A percentile compares a stretch with the other conserved stretches of the same genome.
Conservation (phyloP, 1,139 yeast genomes). For the Blastobotrys buckinghamii region DNA sequence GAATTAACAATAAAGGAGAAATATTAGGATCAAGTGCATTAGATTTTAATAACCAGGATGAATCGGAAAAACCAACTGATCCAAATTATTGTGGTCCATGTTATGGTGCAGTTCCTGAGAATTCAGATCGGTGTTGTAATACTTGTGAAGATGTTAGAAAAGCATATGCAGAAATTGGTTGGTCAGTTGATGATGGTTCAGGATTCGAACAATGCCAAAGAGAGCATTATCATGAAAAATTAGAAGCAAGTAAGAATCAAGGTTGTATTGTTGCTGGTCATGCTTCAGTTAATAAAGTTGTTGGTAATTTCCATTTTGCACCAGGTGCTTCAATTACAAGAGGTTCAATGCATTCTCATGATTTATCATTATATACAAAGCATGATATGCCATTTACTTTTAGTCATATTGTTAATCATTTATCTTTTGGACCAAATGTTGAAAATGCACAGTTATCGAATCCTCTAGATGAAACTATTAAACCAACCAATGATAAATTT, state of each 20-base stretch:
- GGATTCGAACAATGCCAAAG: constrained; percentile 84
- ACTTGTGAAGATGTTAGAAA: constrained; percentile 73
- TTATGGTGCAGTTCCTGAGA: constrained; percentile 69
- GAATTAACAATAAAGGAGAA: constrained; percentile 48
- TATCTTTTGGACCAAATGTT: constrained; percentile 74
- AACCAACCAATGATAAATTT: constrained; percentile 44
- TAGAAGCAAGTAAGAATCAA: constrained; percentile 59
- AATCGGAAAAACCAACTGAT: constrained; percentile 36
- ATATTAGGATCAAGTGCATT: constrained; percentile 35
- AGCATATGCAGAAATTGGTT: constrained; percentile 70
- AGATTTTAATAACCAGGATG: constrained; percentile 30
- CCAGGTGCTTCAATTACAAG: constrained; percentile 72
- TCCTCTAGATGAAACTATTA: constrained; percentile 61
- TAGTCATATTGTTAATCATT: constrained; percentile 69
- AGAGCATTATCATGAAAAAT: constrained; percentile 69
- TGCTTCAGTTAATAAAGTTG: constrained; percentile 74
- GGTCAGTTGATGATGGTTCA: constrained; percentile 90
- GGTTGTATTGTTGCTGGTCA: constrained; percentile 86
- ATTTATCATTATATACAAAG: constrained; percentile 62
- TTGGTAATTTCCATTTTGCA: constrained; percentile 91
- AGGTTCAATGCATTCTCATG: constrained; percentile 67
- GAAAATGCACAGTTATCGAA: constrained; percentile 31
- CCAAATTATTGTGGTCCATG: constrained; percentile 77
- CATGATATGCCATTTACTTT: constrained; percentile 50
- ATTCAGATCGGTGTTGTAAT: constrained; percentile 60